Evolutionary conservation across 768 basidiomycete genomes (phyloP).

Genomic region (Leucocoprinus birnbaumii): DNA sequence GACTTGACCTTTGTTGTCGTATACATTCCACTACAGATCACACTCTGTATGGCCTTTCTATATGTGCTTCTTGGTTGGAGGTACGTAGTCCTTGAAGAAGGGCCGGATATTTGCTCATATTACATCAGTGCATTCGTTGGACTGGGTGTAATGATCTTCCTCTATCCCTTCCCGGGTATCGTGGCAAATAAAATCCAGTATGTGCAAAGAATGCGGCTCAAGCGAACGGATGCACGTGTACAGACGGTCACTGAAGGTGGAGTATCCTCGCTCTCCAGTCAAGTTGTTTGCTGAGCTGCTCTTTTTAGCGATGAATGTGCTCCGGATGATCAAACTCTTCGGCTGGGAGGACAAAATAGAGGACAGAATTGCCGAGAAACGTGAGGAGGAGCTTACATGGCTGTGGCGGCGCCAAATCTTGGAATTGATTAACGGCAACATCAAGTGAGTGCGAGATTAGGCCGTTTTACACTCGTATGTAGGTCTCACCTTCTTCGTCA

Average conservation of each 20-base stretch:
- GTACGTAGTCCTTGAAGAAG: slow-evolving; percentile 23
- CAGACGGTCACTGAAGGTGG: slow-evolving; percentile 60
- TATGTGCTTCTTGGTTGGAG: slow-evolving; percentile 48
- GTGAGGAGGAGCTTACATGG: slow-evolving; percentile 59
- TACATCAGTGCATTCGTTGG: slow-evolving; percentile 54
- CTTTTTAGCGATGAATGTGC: slow-evolving; percentile 43
- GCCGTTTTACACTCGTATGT: neutral
- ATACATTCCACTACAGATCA: slow-evolving; percentile 40
- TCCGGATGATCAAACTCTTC: slow-evolving; percentile 73
- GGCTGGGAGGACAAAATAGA: slow-evolving; percentile 62
- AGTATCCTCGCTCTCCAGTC: slow-evolving; percentile 11
- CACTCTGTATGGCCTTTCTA: slow-evolving; percentile 39
- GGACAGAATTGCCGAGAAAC: slow-evolving; percentile 48
- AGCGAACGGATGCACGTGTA: slow-evolving; percentile 59
- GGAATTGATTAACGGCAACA: slow-evolving; percentile 42
- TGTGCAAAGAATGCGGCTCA: slow-evolving; percentile 48
- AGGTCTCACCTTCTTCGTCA: neutral
- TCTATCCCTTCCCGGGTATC: slow-evolving; percentile 59
- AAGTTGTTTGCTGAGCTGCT: slow-evolving; percentile 17
- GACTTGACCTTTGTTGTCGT: slow-evolving; percentile 34
- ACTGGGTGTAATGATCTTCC: slow-evolving; percentile 45
- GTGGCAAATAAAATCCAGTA: slow-evolving; percentile 47
- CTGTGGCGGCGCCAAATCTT: slow-evolving; percentile 55
- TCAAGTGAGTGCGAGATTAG: slow-evolving; percentile 41
- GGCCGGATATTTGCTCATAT: slow-evolving; percentile 3